Base-by-base conservation (phyloP, 345 rosid genomes). In the Rubroshorea leprosula region DNA sequence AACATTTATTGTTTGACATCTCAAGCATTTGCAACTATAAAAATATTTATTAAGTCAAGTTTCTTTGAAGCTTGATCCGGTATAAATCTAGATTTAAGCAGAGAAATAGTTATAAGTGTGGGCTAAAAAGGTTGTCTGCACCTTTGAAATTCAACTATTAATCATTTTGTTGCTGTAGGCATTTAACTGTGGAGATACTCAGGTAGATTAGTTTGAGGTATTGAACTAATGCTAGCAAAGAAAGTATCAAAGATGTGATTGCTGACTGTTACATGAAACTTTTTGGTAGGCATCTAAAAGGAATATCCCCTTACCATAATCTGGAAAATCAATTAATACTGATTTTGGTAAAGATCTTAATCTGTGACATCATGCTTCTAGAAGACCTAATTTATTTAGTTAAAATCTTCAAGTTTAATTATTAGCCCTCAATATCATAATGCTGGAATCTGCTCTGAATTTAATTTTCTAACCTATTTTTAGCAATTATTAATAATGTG, bases 391-490 rank as follows among this genome's bases (percentile, higher is more conserved):
- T n/a, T 19, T 48, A 59, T 29, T 53, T 48, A 59, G 54, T 29
- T n/a, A 48, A 46, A 26, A 14, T 10, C 54, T 27, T 14, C 47
- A 21, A 49, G 47, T 20, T 45, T 26, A 17, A 48, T n/a, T 18
- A 7, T 59, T 58, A 26, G 11, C 2, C 63, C 49, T 59, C 29
- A 47, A 27, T 27, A 24, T 6, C 19, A 47, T 24, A 59, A 22
- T 20, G 18, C 18, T 12, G 52, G 27, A 27, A 60, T 49, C 52
- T 49, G n/a, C 17, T 58, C 45, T 31, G 27, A 54, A 31, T 15
- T 59, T 17, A 60, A 60, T 60, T 29, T 39, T 21, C 45, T 21
- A 29, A 60, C 54, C 47, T 49, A 49, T 29, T 27, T 29, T 48
- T 59, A 48, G 63, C n/a, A 59, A 29, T 31, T 16, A 49, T 19